A percentile compares a stretch with the other conserved stretches of the same genome.
phyloP scores from a whole-genome alignment of 305 asterid genomes.

The Fraxinus velutina region DNA sequence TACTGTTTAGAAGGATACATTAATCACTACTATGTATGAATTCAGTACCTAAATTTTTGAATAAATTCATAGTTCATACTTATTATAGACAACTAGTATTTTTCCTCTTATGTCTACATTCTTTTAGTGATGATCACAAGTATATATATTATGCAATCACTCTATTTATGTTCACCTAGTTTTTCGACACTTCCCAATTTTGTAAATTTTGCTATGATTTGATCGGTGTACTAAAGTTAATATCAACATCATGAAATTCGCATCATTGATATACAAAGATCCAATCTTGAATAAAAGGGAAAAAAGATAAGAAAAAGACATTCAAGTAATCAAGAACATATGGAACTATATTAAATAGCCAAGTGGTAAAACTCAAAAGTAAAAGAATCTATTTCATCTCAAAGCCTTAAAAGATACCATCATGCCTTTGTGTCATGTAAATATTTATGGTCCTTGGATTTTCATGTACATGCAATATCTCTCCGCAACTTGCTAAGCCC shows the following conservation, averaged over 20 bases:
- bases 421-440: neutral
- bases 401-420: neutral
- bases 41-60: neutral
- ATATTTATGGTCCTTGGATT: neutral
- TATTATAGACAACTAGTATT: neutral
- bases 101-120: neutral
- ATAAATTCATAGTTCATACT: neutral
- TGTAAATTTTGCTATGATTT: neutral
- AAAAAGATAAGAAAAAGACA: neutral
- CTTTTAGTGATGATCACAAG: neutral
- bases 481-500: neutral
- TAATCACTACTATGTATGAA: neutral
- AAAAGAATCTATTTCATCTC: conserved; percentile 4
- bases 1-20: neutral
- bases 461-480: neutral
- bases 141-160: neutral
- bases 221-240: neutral
- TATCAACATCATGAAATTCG: neutral
- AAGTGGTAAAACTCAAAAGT: neutral
- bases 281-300: neutral
- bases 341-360: neutral
- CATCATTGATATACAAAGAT: neutral
- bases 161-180: neutral
- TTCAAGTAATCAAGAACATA: neutral
- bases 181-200: neutral